Evolutionary conservation across 2,329 filamentous ascomycete species (phyloP), one percentile per base, ranked within the genome.

Genomic region (Beauveria rudraprayagi): DNA sequence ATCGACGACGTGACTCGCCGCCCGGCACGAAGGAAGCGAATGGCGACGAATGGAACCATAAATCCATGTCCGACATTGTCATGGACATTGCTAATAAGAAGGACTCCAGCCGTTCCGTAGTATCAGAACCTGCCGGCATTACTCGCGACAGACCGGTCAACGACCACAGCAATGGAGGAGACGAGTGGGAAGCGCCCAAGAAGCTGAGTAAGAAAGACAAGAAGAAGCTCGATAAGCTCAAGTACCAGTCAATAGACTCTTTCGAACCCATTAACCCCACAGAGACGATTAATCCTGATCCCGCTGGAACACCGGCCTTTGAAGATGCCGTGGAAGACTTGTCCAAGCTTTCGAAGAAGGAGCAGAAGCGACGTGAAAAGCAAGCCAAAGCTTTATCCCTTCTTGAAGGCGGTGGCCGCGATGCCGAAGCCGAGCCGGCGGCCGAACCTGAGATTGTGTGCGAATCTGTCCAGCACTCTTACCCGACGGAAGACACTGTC

Each of bases 1-100:
- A 86, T 67, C 83, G 83, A 65, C 80, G 78, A 56, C 84, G 87
- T 30, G 81, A 84, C 58, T 88, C 86, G 1, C 84, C 86, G 8
- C 84, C 85, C 4, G 81, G 82, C 5, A 82, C 84, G 4, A 80
- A 83, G 65, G 80, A 82, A 56, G 67, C 72, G 5, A 69, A 68
- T 24, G 71, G 72, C 2, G 71, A 73, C 61, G 64, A 66, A n/a
- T 68, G 75, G 61, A 85, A 85, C 65, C 73, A 75, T 59, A 73
- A 74, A 17, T 78, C 84, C 6, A 80, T 76, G 60, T 75, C 76
- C 1, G 80, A 83, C 65, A 79, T 77, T 4, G 75, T 77, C 9
- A 71, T 75, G 3, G 78, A 81, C 60, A 67, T 79, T 19, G 72
- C 16, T 51, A 70, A 19, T 62, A 77, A 47, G 75, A 77, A 70